These are phyloP conservation scores for Amanita jacksonii DNA, from an alignment of 768 basidiomycete genomes.

Conservation along the genomic window DNA sequence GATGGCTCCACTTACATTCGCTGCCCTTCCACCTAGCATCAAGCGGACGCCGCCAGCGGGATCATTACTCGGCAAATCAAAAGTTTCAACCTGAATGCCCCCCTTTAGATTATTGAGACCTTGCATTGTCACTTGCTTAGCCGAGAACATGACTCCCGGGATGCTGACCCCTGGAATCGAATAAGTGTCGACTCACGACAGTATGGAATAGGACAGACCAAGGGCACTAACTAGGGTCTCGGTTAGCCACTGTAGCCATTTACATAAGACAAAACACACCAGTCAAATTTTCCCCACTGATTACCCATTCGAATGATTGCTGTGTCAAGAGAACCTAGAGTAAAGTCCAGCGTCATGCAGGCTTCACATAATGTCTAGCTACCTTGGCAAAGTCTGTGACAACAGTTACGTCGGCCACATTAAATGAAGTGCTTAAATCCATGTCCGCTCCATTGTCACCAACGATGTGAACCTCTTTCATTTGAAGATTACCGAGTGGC, in stretches of 20 bases:
- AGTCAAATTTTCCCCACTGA: conserved; percentile 53
- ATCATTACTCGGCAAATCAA: conserved; percentile 63
- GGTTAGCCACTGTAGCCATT: conserved; percentile 3
- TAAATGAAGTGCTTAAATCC: conserved; percentile 43
- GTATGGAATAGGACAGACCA: conserved; percentile 24
- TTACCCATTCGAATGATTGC: conserved; percentile 62
- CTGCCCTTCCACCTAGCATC: conserved; percentile 47
- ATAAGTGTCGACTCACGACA: not conserved
- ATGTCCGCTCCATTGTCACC: conserved; percentile 60
- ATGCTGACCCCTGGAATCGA: conserved; percentile 41
- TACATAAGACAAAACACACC: conserved; percentile 24
- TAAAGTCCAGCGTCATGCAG: conserved; percentile 3
- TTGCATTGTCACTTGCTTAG: conserved; percentile 52
- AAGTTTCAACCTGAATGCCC: conserved; percentile 53
- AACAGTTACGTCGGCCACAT: conserved; percentile 44
- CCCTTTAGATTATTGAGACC: conserved; percentile 61
- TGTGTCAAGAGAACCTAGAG: conserved; percentile 45
- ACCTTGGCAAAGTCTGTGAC: conserved; percentile 61
- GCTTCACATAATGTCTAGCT: not conserved
- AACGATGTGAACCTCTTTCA: conserved; percentile 47
- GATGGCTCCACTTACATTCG: conserved; percentile 40
- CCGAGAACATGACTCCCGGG: conserved; percentile 40
- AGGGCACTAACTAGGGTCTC: conserved; percentile 44
- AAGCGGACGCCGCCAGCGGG: conserved; percentile 64
- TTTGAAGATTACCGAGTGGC: conserved; percentile 47